Evolutionary conservation across 106 monocot species (phyloP), one percentile per base, ranked within the genome.

Genomic region (Gastrodia elata): DNA sequence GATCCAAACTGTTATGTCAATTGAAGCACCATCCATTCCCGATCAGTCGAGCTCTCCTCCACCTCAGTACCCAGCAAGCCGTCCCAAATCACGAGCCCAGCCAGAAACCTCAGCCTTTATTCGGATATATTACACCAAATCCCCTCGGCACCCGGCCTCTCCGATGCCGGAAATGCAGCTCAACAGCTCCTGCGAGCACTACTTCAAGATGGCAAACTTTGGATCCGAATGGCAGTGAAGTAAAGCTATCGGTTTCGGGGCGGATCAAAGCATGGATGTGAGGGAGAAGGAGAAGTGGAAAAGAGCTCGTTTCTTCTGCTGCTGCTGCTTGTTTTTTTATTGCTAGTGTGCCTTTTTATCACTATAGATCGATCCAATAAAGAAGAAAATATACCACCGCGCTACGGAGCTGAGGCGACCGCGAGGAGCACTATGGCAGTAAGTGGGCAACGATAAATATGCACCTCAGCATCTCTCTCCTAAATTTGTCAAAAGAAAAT

Each of bases 181-280:
- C 13, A 38, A n/a, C 16, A 14, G 9, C 72, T 73, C 73, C 2
- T 14, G 36, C 5, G n/a, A 48, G n/a, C 48, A 32, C 25, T 39
- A 10, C 25, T 40, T 22, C 14, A 22, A 6, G 69, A 24, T 1
- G 39, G 25, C 39, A 1, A 37, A 10, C 39, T 10, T 11, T 25
- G 39, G 69, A 69, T 69, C 69, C 69, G 24, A 69, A 69, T 69
- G 69, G 69, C 38, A 40, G 40, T 25, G 69, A 6, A 69, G 69
- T 18, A 72, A 8, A 72, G 48, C 55, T 35, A n/a, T n/a, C 6
- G 6, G 38, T 38, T 68, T 38, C 37, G 26, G 52, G 44, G 22
- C 9, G 16, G 20, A 24, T 42, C 36, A 20, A 26, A 16, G 37
- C 68, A 27, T 68, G 37, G 11, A 26, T 26, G 6, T 18, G 7